Base-by-base conservation (phyloP, 2,329 filamentous ascomycete genomes). In the Fusarium sp. region DNA sequence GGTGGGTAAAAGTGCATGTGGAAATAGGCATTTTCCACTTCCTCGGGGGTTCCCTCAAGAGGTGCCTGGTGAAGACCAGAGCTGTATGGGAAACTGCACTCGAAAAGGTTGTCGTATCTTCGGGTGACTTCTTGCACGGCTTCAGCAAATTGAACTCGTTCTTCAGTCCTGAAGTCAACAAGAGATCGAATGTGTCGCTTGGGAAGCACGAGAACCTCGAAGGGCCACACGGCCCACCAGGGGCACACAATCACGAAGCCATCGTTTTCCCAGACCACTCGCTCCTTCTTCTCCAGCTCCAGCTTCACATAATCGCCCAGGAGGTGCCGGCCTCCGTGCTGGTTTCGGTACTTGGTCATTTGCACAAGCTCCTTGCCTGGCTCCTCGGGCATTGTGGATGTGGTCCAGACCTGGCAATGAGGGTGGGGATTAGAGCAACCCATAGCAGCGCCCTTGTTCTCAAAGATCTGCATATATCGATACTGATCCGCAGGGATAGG, bases 1-100 rank as follows among this genome's bases (percentile, higher is more conserved):
- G 95, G 95, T 37, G 95, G 95, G 75, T 97, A 98, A 77, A 99
- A 99, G 79, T 99, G 95, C 80, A 99, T 89, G 76, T 99, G 95
- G 73, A 99, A 88, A 77, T 96, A 94, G 66, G 91, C 92, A 59
- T 88, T 88, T 69, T 97, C 90, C 49, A 94, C 85, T 75, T 98
- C 94, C 60, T 96, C 92, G 1, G 86, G 83, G 0, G 86, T 89
- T 19, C 92, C 93, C 23, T 90, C 86, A 7, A 99, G 82, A 3
- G 95, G 95, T 15, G 95, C 94, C 79, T 99, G 95, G 75, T 99
- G 95, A 53, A 99, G 88, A 37, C 95, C 95, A 74, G 97, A 98
- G 76, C 89, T 97, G 77, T 99, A 99, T 0, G 95, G 95, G 72
- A 99, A 99, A 70, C 87, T 92, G 32, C 93, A 97, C 80, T 98